Conservation (phyloP, 176 grass and related monocot species). For the Stipa capillata region DNA sequence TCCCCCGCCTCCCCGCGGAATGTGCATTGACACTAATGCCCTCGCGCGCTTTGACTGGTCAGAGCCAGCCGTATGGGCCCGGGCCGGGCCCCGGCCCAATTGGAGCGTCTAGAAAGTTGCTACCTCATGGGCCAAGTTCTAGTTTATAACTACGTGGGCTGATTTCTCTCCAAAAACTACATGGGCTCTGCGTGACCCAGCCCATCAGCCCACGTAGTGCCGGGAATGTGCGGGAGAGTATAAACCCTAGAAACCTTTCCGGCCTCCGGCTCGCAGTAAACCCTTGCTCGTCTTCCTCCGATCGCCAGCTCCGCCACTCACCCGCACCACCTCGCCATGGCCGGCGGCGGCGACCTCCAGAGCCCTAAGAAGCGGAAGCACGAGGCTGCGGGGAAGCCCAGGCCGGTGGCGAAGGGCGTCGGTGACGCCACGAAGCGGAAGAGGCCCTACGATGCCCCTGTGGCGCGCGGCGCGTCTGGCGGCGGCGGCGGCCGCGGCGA, state of each 20-base stretch:
- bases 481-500: not conserved
- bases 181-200: too few species aligned
- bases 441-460: not conserved
- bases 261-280: not conserved
- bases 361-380: constrained; percentile 46
- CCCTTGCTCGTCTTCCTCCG: not conserved
- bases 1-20: not conserved
- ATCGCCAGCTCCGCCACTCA: too few species aligned
- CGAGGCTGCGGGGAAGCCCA: constrained; percentile 10
- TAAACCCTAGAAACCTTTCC: constrained; percentile 15
- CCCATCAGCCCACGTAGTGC: not conserved
- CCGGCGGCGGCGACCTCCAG: constrained; percentile 4
- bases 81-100: not conserved
- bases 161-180: too few species aligned
- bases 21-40: not conserved
- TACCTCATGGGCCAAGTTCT: not conserved
- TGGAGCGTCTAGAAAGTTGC: not conserved
- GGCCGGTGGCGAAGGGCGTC: not conserved
- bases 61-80: not conserved
- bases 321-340: constrained; percentile 2
- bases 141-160: too few species aligned
- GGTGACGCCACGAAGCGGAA: constrained; percentile 11
- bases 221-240: not conserved
- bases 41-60: not conserved
- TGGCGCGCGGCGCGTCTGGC: not conserved